Conservation (phyloP, 2,329 filamentous ascomycete species). For the Scleromitrula shiraiana region DNA sequence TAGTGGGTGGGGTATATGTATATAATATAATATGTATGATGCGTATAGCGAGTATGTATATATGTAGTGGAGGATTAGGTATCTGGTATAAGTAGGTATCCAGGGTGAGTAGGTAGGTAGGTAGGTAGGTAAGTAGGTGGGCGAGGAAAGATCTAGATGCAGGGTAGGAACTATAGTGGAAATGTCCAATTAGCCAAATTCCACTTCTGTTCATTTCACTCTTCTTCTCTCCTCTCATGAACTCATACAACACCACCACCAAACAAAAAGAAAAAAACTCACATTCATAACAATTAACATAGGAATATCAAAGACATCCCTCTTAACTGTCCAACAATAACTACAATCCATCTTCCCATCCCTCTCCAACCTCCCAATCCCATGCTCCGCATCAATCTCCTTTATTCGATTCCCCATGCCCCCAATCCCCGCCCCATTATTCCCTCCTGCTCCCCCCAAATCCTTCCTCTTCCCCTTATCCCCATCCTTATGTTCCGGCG, state of each 20-base stretch:
- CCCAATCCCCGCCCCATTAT: constrained; percentile 19
- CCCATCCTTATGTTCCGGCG: constrained; percentile 16
- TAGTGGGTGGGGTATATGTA: too few species aligned
- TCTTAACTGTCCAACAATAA: constrained; percentile 94
- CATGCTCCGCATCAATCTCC: constrained; percentile 62
- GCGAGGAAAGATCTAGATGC: constrained; percentile 30
- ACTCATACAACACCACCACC: constrained; percentile 9
- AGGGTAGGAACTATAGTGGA: constrained; percentile 35
- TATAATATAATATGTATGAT: too few species aligned
- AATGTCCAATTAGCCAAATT: not conserved
- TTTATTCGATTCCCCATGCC: constrained; percentile 48
- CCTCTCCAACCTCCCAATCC: constrained; percentile 72
- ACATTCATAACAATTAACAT: constrained; percentile 99
- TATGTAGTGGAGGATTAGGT: not conserved
- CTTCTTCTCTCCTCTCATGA: constrained; percentile 1
- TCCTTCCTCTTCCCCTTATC: constrained; percentile 15
- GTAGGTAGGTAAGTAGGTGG: not conserved
- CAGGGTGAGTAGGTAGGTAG: not conserved
- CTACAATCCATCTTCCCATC: constrained; percentile 92
- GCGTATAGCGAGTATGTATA: too few species aligned
- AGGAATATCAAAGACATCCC: constrained; percentile 95
- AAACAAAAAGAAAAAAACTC: constrained; percentile 38
- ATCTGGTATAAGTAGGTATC: too few species aligned
- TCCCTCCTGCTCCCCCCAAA: not conserved
- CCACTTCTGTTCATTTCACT: not conserved